These are phyloP conservation scores for Kuraishia hungarica DNA, from an alignment of 805 yeast species.

Conservation along the genomic window DNA sequence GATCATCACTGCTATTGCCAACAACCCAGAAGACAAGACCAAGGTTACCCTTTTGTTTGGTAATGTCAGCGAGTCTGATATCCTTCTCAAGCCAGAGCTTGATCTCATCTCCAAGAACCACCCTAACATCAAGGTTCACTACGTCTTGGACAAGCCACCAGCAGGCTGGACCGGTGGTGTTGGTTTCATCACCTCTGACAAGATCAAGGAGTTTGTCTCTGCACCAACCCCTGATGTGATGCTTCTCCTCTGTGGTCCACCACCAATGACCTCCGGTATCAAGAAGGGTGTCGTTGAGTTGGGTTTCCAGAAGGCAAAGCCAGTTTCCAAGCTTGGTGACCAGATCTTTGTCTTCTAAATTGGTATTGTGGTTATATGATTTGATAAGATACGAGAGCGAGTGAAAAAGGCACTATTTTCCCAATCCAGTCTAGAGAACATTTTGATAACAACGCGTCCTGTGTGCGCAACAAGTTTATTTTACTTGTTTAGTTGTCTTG, in stretches of 20 bases:
- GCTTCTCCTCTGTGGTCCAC: conserved; percentile 88
- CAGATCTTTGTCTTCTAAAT: conserved; percentile 76
- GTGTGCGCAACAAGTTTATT: background rate
- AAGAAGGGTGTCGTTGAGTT: conserved; percentile 69
- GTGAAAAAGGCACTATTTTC: background rate
- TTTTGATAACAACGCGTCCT: background rate
- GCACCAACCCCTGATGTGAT: conserved; percentile 50
- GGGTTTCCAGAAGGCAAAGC: conserved; percentile 80
- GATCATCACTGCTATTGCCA: conserved; percentile 72
- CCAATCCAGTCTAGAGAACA: background rate
- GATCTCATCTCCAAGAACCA: conserved; percentile 51
- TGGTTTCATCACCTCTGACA: conserved; percentile 76
- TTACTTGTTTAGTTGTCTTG: background rate
- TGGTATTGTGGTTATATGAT: background rate
- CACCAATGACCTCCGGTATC: conserved; percentile 80
- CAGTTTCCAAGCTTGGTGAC: conserved; percentile 84
- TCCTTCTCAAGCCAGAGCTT: conserved; percentile 71
- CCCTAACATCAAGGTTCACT: conserved; percentile 58
- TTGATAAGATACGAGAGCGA: background rate
- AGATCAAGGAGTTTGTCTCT: conserved; percentile 58
- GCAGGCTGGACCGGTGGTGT: conserved; percentile 67
- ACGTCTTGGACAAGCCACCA: conserved; percentile 69
- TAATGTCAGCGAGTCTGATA: conserved; percentile 71
- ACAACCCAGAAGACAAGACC: conserved; percentile 73
- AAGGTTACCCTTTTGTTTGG: conserved; percentile 72